Conservation (phyloP, 768 basidiomycete species). For the Lactarius trivialis region DNA sequence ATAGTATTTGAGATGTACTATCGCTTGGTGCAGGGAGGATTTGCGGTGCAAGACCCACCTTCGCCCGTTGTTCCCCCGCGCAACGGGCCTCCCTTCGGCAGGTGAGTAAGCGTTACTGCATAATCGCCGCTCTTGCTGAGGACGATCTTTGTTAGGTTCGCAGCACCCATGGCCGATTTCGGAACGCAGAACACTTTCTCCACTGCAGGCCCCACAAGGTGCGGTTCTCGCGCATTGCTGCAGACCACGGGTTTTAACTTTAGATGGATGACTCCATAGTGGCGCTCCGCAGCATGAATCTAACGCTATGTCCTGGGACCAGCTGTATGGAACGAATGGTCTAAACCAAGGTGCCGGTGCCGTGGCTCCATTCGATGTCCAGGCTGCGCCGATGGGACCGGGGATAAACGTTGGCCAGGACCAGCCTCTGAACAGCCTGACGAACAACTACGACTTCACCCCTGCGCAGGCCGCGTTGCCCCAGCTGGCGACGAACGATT, state of each 20-base stretch:
- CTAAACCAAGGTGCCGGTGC: background rate
- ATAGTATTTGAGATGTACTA: background rate
- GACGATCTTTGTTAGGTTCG: background rate
- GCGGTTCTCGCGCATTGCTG: background rate
- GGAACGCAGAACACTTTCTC: background rate
- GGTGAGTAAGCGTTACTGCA: background rate
- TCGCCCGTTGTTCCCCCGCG: conserved; percentile 2
- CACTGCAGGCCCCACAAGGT: conserved; percentile 2
- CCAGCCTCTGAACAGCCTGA: background rate
- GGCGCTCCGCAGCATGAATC: background rate
- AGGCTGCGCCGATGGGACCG: background rate
- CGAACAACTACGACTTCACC: background rate
- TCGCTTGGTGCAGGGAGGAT: background rate
- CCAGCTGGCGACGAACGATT: background rate
- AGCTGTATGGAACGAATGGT: background rate
- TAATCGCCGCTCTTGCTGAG: background rate
- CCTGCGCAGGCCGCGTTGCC: background rate
- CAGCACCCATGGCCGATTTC: background rate
- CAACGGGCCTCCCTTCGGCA: background rate
- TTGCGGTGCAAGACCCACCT: background rate
- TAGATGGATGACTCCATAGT: background rate
- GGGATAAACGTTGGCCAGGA: background rate
- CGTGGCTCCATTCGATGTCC: conserved; percentile 6
- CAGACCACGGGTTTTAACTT: background rate
- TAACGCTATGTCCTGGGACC: background rate